Conservation (phyloP, 2,329 filamentous ascomycete genomes). For the Penicillium sp. region DNA sequence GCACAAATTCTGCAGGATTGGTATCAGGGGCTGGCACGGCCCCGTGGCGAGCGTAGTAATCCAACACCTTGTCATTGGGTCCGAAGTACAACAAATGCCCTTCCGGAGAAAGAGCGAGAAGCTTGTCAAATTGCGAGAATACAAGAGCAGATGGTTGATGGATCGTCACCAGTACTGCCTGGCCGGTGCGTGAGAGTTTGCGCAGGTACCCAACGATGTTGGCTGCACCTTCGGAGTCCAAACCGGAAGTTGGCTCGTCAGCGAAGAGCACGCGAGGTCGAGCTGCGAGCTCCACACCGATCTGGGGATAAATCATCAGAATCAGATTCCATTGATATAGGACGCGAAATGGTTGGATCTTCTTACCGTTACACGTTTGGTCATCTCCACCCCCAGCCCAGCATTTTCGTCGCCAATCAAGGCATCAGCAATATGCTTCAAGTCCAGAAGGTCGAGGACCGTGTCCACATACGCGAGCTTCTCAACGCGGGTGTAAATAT, state of each 20-base stretch:
- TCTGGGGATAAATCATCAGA: no score
- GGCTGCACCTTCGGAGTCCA: constrained; percentile 12
- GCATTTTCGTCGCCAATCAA: constrained; percentile 60
- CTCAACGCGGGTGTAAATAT: constrained; percentile 6
- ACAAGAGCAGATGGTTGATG: constrained; percentile 14
- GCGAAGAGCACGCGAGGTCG: constrained; percentile 15
- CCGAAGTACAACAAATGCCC: constrained; percentile 16
- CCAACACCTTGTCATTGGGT: constrained; percentile 8
- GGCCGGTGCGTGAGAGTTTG: constrained; percentile 12
- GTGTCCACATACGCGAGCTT: constrained; percentile 13
- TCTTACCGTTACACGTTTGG: constrained; percentile 16
- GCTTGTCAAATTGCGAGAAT: constrained; percentile 12
- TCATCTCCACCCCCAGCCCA: constrained; percentile 36
- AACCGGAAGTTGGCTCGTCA: constrained; percentile 17
- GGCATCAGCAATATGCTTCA: constrained; percentile 10
- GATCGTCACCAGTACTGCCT: constrained; percentile 14
- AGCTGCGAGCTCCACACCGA: constrained; percentile 14
- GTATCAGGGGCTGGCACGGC: constrained; percentile 60
- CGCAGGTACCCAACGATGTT: constrained; percentile 15
- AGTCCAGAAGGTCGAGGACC: constrained; percentile 9
- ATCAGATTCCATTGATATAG: no score
- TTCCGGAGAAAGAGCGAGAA: constrained; percentile 12
- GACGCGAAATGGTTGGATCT: no score
- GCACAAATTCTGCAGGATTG: constrained; percentile 54
- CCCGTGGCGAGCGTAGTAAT: not conserved